A percentile compares a stretch with the other conserved stretches of the same genome.
Evolutionary conservation across 306 rosid species (phyloP).

Genomic region (Pyrus betulifolia): DNA sequence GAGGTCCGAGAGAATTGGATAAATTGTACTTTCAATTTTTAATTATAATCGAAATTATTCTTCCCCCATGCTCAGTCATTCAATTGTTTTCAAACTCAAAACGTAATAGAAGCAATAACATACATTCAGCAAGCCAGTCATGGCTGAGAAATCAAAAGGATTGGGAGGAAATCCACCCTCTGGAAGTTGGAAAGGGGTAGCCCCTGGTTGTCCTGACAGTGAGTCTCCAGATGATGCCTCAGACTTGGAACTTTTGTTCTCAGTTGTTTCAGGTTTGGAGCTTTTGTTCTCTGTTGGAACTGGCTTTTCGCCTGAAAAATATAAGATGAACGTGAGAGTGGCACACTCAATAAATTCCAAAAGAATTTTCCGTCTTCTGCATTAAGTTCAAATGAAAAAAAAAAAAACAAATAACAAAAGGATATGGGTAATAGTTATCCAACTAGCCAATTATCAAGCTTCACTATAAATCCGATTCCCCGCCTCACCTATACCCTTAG

Average conservation of each 20-base stretch:
- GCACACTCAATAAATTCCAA: background rate
- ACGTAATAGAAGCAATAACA: background rate
- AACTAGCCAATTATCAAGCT: background rate
- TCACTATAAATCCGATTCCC: background rate
- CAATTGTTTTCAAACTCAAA: background rate
- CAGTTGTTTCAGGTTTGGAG: constrained; percentile 34
- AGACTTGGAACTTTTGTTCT: background rate
- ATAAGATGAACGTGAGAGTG: constrained; percentile 12
- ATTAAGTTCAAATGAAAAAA: background rate
- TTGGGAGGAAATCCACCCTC: constrained; percentile 49
- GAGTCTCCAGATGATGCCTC: constrained; percentile 49
- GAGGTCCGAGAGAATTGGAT: background rate
- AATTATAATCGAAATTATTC: background rate
- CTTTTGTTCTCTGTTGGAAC: constrained; percentile 42
- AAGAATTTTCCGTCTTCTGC: background rate
- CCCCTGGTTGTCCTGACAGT: constrained; percentile 31
- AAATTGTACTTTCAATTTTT: background rate
- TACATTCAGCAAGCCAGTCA: constrained; percentile 96
- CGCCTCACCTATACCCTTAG: background rate
- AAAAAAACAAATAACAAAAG: background rate
- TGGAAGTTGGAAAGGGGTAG: constrained; percentile 45
- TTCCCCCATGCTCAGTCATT: background rate
- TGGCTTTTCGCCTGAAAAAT: constrained; percentile 51
- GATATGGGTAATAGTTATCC: background rate
- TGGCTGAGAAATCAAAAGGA: constrained; percentile 93